Base-by-base conservation (phyloP, 164 flowering plant genomes). In the Euptelea pleiosperma region DNA sequence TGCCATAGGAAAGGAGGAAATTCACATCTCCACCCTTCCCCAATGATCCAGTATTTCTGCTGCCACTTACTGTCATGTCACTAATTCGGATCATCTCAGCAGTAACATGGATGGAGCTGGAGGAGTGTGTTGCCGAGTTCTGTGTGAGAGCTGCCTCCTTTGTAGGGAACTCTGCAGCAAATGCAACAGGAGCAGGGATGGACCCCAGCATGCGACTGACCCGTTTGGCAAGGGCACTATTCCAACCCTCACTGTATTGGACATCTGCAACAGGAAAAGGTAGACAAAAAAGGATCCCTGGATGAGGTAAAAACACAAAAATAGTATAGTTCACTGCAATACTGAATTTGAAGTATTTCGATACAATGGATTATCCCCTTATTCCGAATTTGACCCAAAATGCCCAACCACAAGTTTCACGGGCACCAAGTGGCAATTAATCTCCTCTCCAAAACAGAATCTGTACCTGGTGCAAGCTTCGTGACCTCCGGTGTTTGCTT, bases 101-200 rank as follows among this genome's bases (percentile, higher is more conserved):
- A 11, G 79, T 82, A 42, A 83, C 77, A 68, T 73, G 82, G 57
- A 77, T 63, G 3, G 86, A 65, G 46, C 77, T 71, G 25, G 87
- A 70, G 52, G 86, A 43, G 25, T 72, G 75, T 16, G 71, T 71
- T 2, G 72, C 67, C n/a, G 77, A 60, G 48, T 61, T 55, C 53
- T 73, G 71, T 44, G 65, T 69, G 34, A 67, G 62, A 43, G 77
- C 63, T 18, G 65, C 68, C 40, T 72, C 76, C 63, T 80, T 82
- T 33, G 73, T 12, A 18, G 86, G 78, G 48, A 68, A 64, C 65
- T 85, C 84, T 3, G 82, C 67, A 51, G 91, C 84, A 70, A 67
- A 82, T 57, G 92, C 83, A 39, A 77, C 79, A 61, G 85, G 85
- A 52, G 87, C 78, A 72, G 86, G 68, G 37, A 83, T 65, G 42